Base-by-base conservation (phyloP, 345 rosid species). In the Eucalyptus marginata region DNA sequence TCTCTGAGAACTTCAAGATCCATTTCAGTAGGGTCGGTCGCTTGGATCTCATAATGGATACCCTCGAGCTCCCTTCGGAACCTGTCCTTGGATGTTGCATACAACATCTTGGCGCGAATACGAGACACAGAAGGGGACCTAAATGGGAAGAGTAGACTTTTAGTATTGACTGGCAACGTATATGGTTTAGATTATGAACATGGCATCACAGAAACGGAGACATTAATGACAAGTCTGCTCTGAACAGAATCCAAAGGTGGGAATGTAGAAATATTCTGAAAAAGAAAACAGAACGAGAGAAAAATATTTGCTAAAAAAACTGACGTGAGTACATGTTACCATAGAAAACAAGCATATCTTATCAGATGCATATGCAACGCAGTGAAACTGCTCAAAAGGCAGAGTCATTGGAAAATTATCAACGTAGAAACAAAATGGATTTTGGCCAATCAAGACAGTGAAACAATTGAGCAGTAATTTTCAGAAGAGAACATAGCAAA, bases 1-100 rank as follows among this genome's bases (percentile, higher is more conserved):
- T 94, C 97, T 88, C 92, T 92, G 80, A 94, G 13, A 76, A 95
- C 96, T 51, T 96, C 95, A 56, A 95, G 95, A 89, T 95, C 96
- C 95, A 96, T 95, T 91, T 96, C 98, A 4, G 97, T 94, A 88
- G 95, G 94, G 91, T 96, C 98, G 89, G 97, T 95, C 24, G 97
- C 98, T 93, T 96, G 98, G 91, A 96, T 94, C 93, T 94, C 96
- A 56, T 95, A 95, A 90, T 96, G 98, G 89, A 96, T 88, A 51
- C 98, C 98, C 66, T 96, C 94, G 16, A 96, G 95, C 92, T 96
- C 98, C 89, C 95, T 89, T 89, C 95, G 94, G 90, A 96, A 90
- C 88, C 93, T 91, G 86, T 95, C 95, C 89, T 96, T 95, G 3
- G 97, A 96, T 8, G 98, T 93, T 2, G 98, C 96, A 33, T 96